Conservation (phyloP, 2,329 filamentous ascomycete genomes). For the Aspergillus texensis region DNA sequence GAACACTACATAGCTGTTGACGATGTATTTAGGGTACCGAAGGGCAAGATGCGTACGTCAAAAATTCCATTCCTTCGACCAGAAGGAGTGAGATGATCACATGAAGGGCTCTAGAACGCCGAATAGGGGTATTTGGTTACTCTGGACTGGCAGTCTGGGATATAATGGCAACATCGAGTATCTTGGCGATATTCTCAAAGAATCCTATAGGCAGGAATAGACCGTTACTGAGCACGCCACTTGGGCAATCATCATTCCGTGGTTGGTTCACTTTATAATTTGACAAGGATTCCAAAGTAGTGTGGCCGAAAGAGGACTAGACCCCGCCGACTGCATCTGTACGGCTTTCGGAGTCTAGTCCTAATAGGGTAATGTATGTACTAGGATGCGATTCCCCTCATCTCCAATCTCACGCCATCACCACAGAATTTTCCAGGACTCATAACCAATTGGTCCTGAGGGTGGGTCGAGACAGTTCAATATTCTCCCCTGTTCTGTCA, state of each 20-base stretch:
- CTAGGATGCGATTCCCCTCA: background rate
- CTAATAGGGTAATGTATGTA: constrained; percentile 17
- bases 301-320: constrained; percentile 26
- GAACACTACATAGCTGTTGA: background rate
- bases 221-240: background rate
- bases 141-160: background rate
- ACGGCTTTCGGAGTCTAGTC: constrained; percentile 27
- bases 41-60: background rate
- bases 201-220: background rate
- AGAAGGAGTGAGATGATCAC: background rate
- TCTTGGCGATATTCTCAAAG: background rate
- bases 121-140: background rate
- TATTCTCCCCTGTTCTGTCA: background rate
- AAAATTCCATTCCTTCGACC: too few relatives aligned
- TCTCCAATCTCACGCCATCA: background rate
- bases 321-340: constrained; percentile 17
- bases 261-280: background rate
- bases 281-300: background rate
- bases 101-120: background rate
- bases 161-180: background rate
- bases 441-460: background rate
- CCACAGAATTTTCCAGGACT: background rate
- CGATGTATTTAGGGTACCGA: background rate
- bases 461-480: background rate
- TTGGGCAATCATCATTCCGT: background rate